Percentiles rank a stretch among this genome's conserved stretches.
Evolutionary conservation across 2,329 filamentous ascomycete species (phyloP).

Genomic region (Colletotrichum shisoi): DNA sequence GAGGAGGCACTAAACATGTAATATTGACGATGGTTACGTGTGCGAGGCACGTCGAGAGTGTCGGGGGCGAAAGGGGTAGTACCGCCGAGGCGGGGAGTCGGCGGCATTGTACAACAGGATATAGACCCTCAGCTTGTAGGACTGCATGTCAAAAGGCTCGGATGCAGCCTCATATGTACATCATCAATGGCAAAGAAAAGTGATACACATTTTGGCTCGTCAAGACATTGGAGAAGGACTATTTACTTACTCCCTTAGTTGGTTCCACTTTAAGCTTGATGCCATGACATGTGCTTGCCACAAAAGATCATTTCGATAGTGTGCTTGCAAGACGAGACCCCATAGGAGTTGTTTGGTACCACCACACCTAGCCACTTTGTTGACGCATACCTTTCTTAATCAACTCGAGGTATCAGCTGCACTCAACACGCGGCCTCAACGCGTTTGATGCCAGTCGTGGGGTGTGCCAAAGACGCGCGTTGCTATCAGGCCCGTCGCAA

Average conservation of each 20-base stretch:
- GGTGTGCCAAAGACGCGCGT: background rate
- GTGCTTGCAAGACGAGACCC: too few species aligned
- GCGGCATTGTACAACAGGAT: conserved; percentile 38
- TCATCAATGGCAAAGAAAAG: conserved; percentile 28
- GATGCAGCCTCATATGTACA: conserved; percentile 33
- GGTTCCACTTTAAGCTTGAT: background rate
- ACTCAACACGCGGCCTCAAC: too few species aligned
- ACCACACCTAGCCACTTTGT: too few species aligned
- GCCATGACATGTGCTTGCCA: background rate
- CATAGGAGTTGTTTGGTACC: too few species aligned
- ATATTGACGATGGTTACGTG: conserved; percentile 6
- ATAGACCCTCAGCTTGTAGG: conserved; percentile 33
- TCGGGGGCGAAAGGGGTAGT: background rate
- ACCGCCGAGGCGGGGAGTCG: background rate
- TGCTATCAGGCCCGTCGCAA: too few species aligned
- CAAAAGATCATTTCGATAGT: too few species aligned
- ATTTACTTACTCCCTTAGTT: background rate
- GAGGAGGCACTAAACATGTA: conserved; percentile 69
- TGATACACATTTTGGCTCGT: background rate
- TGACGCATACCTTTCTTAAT: too few species aligned
- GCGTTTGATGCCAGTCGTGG: too few species aligned
- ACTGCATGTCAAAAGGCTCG: conserved; percentile 31
- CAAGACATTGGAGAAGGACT: background rate
- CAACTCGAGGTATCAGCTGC: too few species aligned
- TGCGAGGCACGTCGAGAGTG: background rate